Evolutionary conservation across 768 basidiomycete species (phyloP).

Genomic region (Collybia sordida): DNA sequence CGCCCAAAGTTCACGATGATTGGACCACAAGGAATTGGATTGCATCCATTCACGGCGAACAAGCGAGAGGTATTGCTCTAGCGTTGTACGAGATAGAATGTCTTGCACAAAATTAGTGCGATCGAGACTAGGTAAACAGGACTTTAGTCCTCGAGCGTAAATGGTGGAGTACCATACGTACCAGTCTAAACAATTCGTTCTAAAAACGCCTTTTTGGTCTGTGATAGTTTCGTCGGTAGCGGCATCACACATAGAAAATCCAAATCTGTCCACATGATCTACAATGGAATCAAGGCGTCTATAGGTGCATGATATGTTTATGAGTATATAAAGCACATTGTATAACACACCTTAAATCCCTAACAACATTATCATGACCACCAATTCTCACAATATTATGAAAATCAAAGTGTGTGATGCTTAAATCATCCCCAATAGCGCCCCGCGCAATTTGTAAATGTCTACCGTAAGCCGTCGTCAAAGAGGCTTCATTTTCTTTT

Average conservation of each 20-base stretch:
- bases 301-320: background rate
- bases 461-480: conserved; percentile 80
- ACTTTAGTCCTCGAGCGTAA: background rate
- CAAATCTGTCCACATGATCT: conserved; percentile 74
- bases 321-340: background rate
- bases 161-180: conserved; percentile 27
- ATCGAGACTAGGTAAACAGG: conserved; percentile 64
- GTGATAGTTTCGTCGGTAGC: conserved; percentile 70
- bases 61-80: conserved; percentile 82
- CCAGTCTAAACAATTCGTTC: conserved; percentile 97
- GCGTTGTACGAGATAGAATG: conserved; percentile 77
- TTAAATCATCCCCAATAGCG: conserved; percentile 64
- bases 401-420: conserved; percentile 92
- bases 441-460: conserved; percentile 70
- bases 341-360: conserved; percentile 60
- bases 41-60: conserved; percentile 77
- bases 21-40: conserved; percentile 70
- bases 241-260: conserved; percentile 81
- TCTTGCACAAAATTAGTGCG: conserved; percentile 98
- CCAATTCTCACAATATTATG: conserved; percentile 77
- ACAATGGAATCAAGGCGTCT: conserved; percentile 62
- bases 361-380: conserved; percentile 85
- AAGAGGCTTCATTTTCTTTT: conserved; percentile 87
- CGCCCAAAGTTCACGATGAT: conserved; percentile 95
- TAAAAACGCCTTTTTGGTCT: conserved; percentile 89